phyloP scores from a whole-genome alignment of 2,329 filamentous ascomycete genomes.

The Geosmithia morbida region DNA sequence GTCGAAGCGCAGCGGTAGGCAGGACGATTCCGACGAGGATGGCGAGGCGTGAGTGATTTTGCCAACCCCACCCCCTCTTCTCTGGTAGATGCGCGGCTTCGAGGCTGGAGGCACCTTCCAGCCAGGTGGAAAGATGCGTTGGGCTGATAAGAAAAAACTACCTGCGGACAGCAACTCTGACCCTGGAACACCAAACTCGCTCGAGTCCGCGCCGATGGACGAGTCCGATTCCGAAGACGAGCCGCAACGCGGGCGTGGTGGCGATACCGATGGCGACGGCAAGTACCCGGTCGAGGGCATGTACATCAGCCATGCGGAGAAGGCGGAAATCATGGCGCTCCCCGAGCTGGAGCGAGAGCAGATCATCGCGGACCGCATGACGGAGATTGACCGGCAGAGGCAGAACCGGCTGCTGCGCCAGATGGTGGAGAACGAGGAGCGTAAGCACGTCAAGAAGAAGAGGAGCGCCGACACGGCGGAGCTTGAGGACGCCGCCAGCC shows the following conservation, averaged over 20 bases:
- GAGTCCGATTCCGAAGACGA: constrained; percentile 57
- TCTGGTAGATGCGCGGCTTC: too few relatives aligned
- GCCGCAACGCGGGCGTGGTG: constrained; percentile 26
- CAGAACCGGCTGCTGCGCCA: constrained; percentile 74
- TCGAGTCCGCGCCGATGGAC: constrained; percentile 77
- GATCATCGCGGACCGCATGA: constrained; percentile 74
- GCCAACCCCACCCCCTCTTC: too few relatives aligned
- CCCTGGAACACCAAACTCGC: constrained; percentile 44
- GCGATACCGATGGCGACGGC: constrained; percentile 39
- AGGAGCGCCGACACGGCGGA: constrained; percentile 71
- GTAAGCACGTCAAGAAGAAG: constrained; percentile 40
- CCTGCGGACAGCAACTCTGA: background rate
- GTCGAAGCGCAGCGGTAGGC: constrained; percentile 28
- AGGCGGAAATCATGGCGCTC: constrained; percentile 67
- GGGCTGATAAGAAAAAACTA: background rate
- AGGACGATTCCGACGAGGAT: constrained; percentile 45
- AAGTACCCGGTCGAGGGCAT: constrained; percentile 81
- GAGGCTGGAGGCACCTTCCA: too few relatives aligned
- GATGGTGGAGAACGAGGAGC: constrained; percentile 55
- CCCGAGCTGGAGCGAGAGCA: constrained; percentile 85
- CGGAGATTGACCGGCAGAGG: constrained; percentile 66
- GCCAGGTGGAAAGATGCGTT: background rate
- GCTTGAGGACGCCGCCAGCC: constrained; percentile 52
- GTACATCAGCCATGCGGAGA: constrained; percentile 60
- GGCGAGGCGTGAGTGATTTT: constrained; percentile 23